These are phyloP conservation scores for Mycocentrospora acerina DNA, from an alignment of 2,329 filamentous ascomycete species.

Conservation along the genomic window DNA sequence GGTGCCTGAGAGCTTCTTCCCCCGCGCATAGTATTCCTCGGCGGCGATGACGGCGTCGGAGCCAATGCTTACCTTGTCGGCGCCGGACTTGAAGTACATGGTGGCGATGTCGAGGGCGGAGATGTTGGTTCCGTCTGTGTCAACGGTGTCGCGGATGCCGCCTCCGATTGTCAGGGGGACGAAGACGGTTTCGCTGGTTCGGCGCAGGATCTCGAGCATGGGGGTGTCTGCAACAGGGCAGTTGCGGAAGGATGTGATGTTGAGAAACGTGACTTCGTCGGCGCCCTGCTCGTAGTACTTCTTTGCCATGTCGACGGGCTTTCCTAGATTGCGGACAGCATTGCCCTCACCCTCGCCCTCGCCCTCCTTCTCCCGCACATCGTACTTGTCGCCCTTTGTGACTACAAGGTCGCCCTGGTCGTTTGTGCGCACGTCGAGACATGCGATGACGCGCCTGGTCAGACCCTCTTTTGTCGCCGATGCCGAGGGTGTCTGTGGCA, in stretches of 20 bases:
- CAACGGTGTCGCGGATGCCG: conserved; percentile 89
- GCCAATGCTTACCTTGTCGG: conserved; percentile 96
- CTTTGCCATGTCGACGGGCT: conserved; percentile 91
- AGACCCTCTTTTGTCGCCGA: conserved; percentile 62
- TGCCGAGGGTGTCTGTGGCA: conserved; percentile 46
- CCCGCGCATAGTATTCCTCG: conserved; percentile 79
- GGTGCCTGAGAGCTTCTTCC: conserved; percentile 69
- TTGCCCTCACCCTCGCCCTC: conserved; percentile 54
- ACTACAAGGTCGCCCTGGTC: conserved; percentile 94
- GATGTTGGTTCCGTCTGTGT: conserved; percentile 83
- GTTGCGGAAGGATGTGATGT: conserved; percentile 97
- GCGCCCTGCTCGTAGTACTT: conserved; percentile 96
- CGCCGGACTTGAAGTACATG: conserved; percentile 96
- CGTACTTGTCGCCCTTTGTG: conserved; percentile 98
- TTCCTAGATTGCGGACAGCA: conserved; percentile 87
- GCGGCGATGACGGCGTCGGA: conserved; percentile 92
- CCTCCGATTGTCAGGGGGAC: conserved; percentile 95
- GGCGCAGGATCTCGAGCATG: conserved; percentile 91
- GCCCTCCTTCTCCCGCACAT: conserved; percentile 83
- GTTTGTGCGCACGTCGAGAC: conserved; percentile 92
- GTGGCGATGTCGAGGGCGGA: conserved; percentile 89
- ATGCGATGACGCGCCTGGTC: conserved; percentile 92
- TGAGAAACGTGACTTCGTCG: conserved; percentile 95
- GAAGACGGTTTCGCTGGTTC: conserved; percentile 87
- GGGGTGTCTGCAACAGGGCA: conserved; percentile 88